Conservation (phyloP, 331 rosid genomes). For the Stylosanthes scabra region DNA sequence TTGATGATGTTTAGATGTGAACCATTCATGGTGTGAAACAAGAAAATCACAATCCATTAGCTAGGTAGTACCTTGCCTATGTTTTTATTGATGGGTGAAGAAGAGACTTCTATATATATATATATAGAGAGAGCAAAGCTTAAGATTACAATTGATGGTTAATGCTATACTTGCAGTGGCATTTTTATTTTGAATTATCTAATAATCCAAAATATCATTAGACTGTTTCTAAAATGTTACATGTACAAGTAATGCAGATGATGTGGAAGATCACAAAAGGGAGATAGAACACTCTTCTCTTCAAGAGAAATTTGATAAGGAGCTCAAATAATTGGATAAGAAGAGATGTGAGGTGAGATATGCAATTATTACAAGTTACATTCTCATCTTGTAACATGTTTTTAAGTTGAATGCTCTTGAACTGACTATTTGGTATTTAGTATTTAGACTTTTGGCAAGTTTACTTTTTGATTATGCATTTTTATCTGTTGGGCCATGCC, state of each 20-base stretch:
- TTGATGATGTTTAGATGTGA: constrained; percentile 33
- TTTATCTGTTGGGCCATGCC: too few relatives aligned
- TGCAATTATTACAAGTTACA: neutral
- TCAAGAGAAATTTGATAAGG: constrained; percentile 85
- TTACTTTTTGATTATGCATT: too few relatives aligned
- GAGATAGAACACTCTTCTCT: constrained; percentile 92
- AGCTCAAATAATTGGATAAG: constrained; percentile 90
- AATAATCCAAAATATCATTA: constrained; percentile 13
- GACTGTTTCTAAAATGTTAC: constrained; percentile 7
- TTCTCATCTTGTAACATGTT: constrained; percentile 7
- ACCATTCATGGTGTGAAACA: neutral
- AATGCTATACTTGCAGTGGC: neutral
- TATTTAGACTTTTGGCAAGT: too few relatives aligned
- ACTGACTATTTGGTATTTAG: too few relatives aligned
- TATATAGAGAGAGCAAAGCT: too few relatives aligned
- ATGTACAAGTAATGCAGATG: constrained; percentile 53
- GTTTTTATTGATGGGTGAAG: too few relatives aligned
- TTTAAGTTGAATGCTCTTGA: too few relatives aligned
- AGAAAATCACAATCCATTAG: constrained; percentile 14
- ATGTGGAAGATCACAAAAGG: constrained; percentile 70
- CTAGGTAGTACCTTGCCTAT: too few relatives aligned
- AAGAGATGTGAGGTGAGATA: constrained; percentile 18
- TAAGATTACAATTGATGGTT: constrained; percentile 12
- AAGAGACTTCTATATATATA: too few relatives aligned
- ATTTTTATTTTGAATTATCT: constrained; percentile 6